phyloP scores from a whole-genome alignment of 768 basidiomycete genomes.

The Mycena filopes region DNA sequence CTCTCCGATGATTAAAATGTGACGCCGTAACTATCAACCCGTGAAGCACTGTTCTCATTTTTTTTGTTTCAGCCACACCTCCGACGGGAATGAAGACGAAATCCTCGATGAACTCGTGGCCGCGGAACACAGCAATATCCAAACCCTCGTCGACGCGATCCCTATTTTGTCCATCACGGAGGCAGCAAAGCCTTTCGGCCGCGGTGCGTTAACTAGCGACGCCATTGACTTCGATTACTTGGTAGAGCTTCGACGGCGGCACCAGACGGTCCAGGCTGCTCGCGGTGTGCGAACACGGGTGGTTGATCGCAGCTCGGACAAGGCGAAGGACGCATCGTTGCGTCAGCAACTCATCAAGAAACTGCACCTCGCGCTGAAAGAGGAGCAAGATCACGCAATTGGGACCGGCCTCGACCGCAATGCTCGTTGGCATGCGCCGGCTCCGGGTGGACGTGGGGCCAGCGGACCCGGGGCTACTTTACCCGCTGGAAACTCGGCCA shows the following conservation, averaged over 20 bases:
- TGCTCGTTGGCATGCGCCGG: not conserved
- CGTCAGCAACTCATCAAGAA: constrained; percentile 19
- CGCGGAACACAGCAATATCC: not conserved
- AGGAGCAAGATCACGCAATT: constrained; percentile 1
- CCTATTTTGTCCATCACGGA: not conserved
- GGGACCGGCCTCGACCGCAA: not conserved
- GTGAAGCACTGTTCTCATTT: not conserved
- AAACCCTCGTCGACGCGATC: not conserved
- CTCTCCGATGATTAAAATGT: too few species aligned
- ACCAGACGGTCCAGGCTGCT: constrained; percentile 30
- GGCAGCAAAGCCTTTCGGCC: constrained; percentile 10
- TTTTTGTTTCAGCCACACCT: not conserved
- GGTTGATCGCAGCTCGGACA: not conserved
- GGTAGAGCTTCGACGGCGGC: constrained; percentile 22
- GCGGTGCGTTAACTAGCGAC: not conserved
- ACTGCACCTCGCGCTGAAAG: constrained; percentile 7
- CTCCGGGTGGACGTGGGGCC: not conserved
- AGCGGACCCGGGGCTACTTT: not conserved
- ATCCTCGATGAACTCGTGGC: constrained; percentile 1
- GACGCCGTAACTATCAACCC: too few species aligned
- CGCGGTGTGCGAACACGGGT: constrained; percentile 13
- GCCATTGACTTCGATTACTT: constrained; percentile 18
- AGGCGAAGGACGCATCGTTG: constrained; percentile 1
- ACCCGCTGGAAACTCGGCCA: constrained; percentile 34
- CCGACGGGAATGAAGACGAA: not conserved